Evolutionary conservation across 257 asterid species (phyloP).

Genomic region (Solanum arcanum): DNA sequence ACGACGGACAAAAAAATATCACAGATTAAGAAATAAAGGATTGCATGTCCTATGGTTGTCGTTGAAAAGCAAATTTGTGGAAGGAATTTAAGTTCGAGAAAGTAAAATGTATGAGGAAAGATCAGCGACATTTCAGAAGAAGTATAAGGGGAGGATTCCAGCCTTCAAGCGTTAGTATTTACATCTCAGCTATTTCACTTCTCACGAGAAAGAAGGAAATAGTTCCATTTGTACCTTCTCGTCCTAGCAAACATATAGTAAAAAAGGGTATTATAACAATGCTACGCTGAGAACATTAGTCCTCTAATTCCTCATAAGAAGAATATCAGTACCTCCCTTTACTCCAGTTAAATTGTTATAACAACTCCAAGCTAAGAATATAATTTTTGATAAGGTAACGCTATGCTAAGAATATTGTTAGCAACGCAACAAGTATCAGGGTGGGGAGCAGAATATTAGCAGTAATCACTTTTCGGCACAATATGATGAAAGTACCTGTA

Average conservation of each 20-base stretch:
- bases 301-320: background rate
- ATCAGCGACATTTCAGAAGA: background rate
- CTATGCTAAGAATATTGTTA: background rate
- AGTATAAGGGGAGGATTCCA: background rate
- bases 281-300: background rate
- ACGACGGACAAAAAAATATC: background rate
- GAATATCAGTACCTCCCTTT: background rate
- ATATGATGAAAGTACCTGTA: slow-evolving; percentile 34
- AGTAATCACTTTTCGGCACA: background rate
- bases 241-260: background rate
- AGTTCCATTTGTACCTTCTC: background rate
- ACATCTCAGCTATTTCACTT: background rate
- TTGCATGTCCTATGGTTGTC: background rate
- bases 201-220: background rate
- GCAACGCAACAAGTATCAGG: background rate
- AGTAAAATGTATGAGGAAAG: background rate
- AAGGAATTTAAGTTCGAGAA: background rate
- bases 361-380: background rate
- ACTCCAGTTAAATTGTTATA: background rate
- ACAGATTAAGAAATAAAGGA: background rate
- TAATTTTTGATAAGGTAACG: background rate
- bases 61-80: background rate
- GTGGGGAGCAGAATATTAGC: background rate
- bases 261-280: background rate
- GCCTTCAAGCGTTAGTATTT: background rate